phyloP scores from a whole-genome alignment of 768 basidiomycete genomes.

The Trametes meyenii region DNA sequence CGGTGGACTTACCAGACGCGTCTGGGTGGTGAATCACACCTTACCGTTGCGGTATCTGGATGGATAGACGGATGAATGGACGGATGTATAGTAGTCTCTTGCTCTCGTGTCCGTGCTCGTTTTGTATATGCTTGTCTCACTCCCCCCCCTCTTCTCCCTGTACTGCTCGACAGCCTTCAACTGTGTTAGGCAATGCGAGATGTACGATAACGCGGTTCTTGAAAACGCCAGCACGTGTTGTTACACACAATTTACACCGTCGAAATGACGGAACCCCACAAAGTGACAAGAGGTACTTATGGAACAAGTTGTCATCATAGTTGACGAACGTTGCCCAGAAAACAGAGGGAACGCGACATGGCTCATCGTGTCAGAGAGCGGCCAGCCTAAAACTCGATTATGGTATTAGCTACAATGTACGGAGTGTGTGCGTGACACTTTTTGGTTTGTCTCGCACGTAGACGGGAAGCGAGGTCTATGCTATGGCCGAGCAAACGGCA shows the following conservation, averaged over 20 bases:
- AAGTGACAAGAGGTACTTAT: too few relatives aligned
- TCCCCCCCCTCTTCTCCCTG: background rate
- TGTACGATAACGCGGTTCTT: too few relatives aligned
- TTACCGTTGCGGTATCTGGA: background rate
- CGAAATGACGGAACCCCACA: too few relatives aligned
- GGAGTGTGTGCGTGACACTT: conserved; percentile 10
- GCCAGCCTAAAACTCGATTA: conserved; percentile 6
- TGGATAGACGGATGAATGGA: background rate
- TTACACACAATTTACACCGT: too few relatives aligned
- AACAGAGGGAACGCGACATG: too few relatives aligned
- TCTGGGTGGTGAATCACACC: conserved; percentile 12
- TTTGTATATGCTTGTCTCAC: background rate
- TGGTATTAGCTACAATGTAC: conserved; percentile 6
- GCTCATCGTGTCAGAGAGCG: too few relatives aligned
- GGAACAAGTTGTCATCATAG: too few relatives aligned
- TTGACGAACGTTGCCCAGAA: too few relatives aligned
- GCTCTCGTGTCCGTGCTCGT: background rate
- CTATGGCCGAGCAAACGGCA: background rate
- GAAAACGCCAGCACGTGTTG: too few relatives aligned
- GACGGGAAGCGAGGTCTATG: background rate
- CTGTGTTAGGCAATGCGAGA: too few relatives aligned
- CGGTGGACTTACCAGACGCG: conserved; percentile 24
- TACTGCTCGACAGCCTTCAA: background rate
- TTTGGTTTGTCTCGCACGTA: background rate
- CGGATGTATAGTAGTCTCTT: conserved; percentile 1